Percentiles rank a stretch among this genome's conserved stretches.
Conservation (phyloP, 768 basidiomycete species). For the Asterophora parasitica region DNA sequence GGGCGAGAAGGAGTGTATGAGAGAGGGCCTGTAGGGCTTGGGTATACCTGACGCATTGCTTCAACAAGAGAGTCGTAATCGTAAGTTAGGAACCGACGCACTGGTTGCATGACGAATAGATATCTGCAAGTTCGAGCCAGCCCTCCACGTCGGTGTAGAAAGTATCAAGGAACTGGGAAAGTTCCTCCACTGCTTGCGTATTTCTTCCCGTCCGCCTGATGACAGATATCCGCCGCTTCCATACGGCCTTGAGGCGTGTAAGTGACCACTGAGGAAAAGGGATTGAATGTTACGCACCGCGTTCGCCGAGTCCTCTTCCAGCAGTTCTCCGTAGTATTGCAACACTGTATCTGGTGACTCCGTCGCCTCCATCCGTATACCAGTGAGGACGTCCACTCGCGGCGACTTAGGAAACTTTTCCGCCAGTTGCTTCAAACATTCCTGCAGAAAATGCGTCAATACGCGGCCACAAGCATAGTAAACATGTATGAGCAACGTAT, state of each 20-base stretch:
- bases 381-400: constrained; percentile 71
- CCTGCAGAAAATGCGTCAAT: constrained; percentile 36
- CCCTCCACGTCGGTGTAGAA: constrained; percentile 86
- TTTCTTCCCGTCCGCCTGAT: constrained; percentile 56
- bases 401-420: constrained; percentile 75
- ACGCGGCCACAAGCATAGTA: constrained; percentile 13
- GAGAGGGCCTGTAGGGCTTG: constrained; percentile 70
- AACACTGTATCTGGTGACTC: constrained; percentile 54
- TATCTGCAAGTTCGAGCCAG: constrained; percentile 83
- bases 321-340: constrained; percentile 58
- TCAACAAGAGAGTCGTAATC: too few species aligned
- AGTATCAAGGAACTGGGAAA: constrained; percentile 73
- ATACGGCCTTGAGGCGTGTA: constrained; percentile 43
- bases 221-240: constrained; percentile 81
- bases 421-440: constrained; percentile 56
- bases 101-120: constrained; percentile 74
- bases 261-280: neutral
- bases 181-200: constrained; percentile 65
- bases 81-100: constrained; percentile 30
- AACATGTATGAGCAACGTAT: constrained; percentile 18
- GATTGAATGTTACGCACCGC: constrained; percentile 44
- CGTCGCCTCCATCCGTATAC: constrained; percentile 72
- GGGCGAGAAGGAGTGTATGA: constrained; percentile 76
- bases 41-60: constrained; percentile 42
- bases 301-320: constrained; percentile 65